Percentiles rank a stretch among this genome's conserved stretches.
These are phyloP conservation scores for Tanozyma kutaoensis DNA, from an alignment of 805 yeast species.

Conservation along the genomic window DNA sequence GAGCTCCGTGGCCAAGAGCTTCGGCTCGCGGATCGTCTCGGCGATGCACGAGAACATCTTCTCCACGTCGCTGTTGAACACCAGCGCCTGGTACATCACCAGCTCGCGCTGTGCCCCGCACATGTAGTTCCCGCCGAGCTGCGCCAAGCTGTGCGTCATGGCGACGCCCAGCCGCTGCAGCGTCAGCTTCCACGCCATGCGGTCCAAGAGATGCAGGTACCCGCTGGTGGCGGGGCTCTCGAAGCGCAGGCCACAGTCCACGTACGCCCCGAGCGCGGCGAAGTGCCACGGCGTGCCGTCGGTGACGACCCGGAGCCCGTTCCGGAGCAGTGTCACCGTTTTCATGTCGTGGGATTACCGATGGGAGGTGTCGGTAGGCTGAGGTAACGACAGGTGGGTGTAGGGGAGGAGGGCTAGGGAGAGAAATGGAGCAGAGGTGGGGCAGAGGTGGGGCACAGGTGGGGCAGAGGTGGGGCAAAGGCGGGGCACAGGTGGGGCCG, in stretches of 20 bases:
- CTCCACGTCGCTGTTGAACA: constrained; percentile 71
- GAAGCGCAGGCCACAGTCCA: constrained; percentile 83
- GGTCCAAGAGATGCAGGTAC: constrained; percentile 69
- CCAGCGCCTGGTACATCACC: constrained; percentile 87
- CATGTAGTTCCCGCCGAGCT: constrained; percentile 88
- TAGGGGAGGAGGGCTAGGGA: too few relatives aligned
- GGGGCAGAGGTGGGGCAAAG: too few relatives aligned
- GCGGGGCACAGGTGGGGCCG: too few relatives aligned
- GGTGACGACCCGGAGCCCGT: constrained; percentile 75
- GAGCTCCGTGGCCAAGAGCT: constrained; percentile 54
- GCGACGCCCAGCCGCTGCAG: constrained; percentile 41
- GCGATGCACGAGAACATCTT: constrained; percentile 64
- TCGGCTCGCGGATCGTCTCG: constrained; percentile 68
- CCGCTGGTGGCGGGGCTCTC: constrained; percentile 55
- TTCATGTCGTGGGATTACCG: too few relatives aligned
- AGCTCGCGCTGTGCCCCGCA: constrained; percentile 88
- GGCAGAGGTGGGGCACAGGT: too few relatives aligned
- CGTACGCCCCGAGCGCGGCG: constrained; percentile 77
- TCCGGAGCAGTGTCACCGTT: constrained; percentile 31
- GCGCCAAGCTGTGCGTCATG: constrained; percentile 65
- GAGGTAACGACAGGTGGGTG: too few relatives aligned
- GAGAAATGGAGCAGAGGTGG: too few relatives aligned
- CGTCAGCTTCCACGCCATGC: constrained; percentile 75
- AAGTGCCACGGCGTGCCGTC: constrained; percentile 85
- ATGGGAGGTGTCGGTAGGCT: too few relatives aligned